Conservation (phyloP, 305 asterid species). For the Fraxinus latifolia region DNA sequence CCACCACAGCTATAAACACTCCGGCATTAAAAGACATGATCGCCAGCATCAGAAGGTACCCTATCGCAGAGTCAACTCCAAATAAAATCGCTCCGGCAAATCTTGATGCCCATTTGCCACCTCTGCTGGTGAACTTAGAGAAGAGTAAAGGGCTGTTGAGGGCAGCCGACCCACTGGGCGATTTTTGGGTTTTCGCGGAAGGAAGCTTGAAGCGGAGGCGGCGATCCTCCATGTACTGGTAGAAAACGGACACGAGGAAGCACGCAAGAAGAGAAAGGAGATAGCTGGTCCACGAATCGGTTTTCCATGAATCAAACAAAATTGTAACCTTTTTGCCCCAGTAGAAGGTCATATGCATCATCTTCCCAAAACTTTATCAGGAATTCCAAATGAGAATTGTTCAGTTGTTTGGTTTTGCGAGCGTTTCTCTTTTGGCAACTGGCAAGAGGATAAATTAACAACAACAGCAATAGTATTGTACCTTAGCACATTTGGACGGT, state of each 20-base stretch:
- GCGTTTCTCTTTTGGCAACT: background rate
- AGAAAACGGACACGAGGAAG: slow-evolving; percentile 52
- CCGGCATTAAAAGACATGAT: slow-evolving; percentile 93
- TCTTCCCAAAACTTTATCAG: slow-evolving; percentile 27
- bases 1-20: slow-evolving; percentile 65
- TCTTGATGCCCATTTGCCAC: slow-evolving; percentile 29
- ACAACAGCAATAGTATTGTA: background rate
- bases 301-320: slow-evolving; percentile 80
- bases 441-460: background rate
- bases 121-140: slow-evolving; percentile 22
- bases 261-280: slow-evolving; percentile 56
- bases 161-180: background rate
- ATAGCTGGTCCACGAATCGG: slow-evolving; percentile 69
- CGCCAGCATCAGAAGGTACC: slow-evolving; percentile 84
- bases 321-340: slow-evolving; percentile 79
- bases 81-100: slow-evolving; percentile 52
- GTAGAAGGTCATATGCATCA: slow-evolving; percentile 98
- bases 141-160: slow-evolving; percentile 45
- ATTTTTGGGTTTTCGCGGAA: slow-evolving; percentile 18
- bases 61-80: slow-evolving; percentile 77
- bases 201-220: slow-evolving; percentile 57
- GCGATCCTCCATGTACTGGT: slow-evolving; percentile 84
- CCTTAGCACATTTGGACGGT: background rate
- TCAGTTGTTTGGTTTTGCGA: background rate
- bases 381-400: background rate